These are phyloP conservation scores for Gynochthodes officinalis DNA, from an alignment of 257 asterid species.

Conservation along the genomic window DNA sequence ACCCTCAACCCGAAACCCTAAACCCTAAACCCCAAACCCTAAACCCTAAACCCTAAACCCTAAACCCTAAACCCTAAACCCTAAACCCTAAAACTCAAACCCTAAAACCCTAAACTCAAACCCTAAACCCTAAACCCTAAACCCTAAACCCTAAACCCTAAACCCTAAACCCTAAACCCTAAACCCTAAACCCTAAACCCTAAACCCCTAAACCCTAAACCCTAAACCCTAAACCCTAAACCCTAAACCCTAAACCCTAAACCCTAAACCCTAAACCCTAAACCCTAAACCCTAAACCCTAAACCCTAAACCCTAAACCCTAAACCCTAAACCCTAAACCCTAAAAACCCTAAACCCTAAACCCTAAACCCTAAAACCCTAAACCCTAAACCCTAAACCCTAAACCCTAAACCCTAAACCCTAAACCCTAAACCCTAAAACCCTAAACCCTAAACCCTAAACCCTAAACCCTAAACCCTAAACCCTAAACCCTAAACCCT, in stretches of 20 bases:
- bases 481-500: slow-evolving; percentile 18
- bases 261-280: slow-evolving; percentile 21
- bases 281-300: slow-evolving; percentile 21
- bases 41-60: too few relatives aligned
- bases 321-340: slow-evolving; percentile 19
- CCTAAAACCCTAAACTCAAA: too few relatives aligned
- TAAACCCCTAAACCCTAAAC: slow-evolving; percentile 20
- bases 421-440: slow-evolving; percentile 24
- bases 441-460: slow-evolving; percentile 25
- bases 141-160: too few relatives aligned
- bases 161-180: too few relatives aligned
- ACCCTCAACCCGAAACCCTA: too few relatives aligned
- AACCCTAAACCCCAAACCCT: too few relatives aligned
- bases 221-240: slow-evolving; percentile 23
- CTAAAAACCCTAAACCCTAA: slow-evolving; percentile 20
- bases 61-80: too few relatives aligned
- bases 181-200: slow-evolving; percentile 22
- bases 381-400: slow-evolving; percentile 23
- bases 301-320: slow-evolving; percentile 24
- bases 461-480: slow-evolving; percentile 22
- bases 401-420: slow-evolving; percentile 26
- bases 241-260: slow-evolving; percentile 22
- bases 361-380: slow-evolving; percentile 21
- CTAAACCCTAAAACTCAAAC: too few relatives aligned
- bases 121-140: too few relatives aligned